Conservation (phyloP, 2,329 filamentous ascomycete species). For the Nemania abortiva region DNA sequence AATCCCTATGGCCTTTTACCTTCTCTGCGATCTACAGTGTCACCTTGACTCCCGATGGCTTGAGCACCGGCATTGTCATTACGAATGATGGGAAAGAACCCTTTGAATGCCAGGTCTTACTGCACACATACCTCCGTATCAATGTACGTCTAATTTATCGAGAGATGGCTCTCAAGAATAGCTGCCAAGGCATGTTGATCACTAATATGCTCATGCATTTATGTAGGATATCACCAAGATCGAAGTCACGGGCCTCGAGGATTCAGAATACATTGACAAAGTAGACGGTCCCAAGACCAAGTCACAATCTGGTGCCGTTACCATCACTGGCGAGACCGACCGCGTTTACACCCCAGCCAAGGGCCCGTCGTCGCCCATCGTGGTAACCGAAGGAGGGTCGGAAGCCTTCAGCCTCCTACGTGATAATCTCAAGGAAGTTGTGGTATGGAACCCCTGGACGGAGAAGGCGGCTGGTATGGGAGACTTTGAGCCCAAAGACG, state of each 20-base stretch:
- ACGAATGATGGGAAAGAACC: slow-evolving; percentile 85
- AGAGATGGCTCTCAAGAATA: background rate
- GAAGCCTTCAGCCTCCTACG: slow-evolving; percentile 79
- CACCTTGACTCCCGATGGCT: slow-evolving; percentile 77
- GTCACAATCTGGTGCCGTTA: slow-evolving; percentile 73
- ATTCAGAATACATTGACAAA: slow-evolving; percentile 86
- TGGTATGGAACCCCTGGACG: slow-evolving; percentile 97
- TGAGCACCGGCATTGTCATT: slow-evolving; percentile 86
- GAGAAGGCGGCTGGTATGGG: slow-evolving; percentile 85
- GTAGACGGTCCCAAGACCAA: slow-evolving; percentile 73
- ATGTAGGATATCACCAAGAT: slow-evolving; percentile 81
- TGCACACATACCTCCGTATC: slow-evolving; percentile 91
- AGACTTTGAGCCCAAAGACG: slow-evolving; percentile 90
- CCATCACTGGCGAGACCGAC: slow-evolving; percentile 84
- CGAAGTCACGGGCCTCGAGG: slow-evolving; percentile 79
- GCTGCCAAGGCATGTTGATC: background rate
- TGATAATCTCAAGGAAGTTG: slow-evolving; percentile 87
- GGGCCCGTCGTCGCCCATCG: slow-evolving; percentile 68
- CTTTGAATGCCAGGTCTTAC: slow-evolving; percentile 91
- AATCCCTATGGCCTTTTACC: slow-evolving; percentile 82
- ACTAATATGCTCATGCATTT: slow-evolving; percentile 24
- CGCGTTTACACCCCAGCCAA: slow-evolving; percentile 83
- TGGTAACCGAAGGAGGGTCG: slow-evolving; percentile 72
- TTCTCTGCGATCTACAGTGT: slow-evolving; percentile 96
- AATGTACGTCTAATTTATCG: slow-evolving; percentile 67